Conservation (phyloP, 257 asterid species). For the Scutellaria barbata region DNA sequence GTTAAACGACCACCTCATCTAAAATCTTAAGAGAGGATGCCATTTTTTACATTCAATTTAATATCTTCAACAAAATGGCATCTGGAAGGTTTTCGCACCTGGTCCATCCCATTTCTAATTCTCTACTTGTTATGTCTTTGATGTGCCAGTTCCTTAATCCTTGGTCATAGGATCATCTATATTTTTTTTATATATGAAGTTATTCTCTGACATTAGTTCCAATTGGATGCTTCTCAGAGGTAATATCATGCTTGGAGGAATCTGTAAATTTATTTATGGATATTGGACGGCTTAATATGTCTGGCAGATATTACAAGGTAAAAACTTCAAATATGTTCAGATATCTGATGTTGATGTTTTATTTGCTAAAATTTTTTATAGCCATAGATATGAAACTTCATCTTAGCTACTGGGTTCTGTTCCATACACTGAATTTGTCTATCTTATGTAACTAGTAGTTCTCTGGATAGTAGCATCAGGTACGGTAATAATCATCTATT, state of each 20-base stretch:
- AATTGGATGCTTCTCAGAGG: conserved; percentile 59
- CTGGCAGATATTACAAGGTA: conserved; percentile 95
- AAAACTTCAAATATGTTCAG: conserved; percentile 6
- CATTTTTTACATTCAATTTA: no score
- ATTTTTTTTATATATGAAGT: not conserved
- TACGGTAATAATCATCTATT: conserved; percentile 9
- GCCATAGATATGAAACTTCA: conserved; percentile 1
- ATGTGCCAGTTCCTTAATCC: conserved; percentile 11
- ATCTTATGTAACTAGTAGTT: conserved; percentile 3
- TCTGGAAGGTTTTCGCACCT: not conserved
- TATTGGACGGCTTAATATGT: conserved; percentile 81
- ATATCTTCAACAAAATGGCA: not conserved
- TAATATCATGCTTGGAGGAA: conserved; percentile 78
- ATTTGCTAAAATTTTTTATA: not conserved
- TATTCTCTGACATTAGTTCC: conserved; percentile 17
- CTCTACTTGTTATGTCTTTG: not conserved
- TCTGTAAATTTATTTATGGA: conserved; percentile 79
- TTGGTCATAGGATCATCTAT: not conserved
- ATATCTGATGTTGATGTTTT: conserved; percentile 24
- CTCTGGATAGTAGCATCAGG: not conserved
- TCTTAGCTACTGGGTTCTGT: not conserved
- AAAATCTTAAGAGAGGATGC: no score
- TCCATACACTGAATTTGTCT: conserved; percentile 13
- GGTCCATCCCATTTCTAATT: not conserved
- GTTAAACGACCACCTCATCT: no score